phyloP scores from a whole-genome alignment of 2,329 filamentous ascomycete species.

The Fusarium verticillioides region DNA sequence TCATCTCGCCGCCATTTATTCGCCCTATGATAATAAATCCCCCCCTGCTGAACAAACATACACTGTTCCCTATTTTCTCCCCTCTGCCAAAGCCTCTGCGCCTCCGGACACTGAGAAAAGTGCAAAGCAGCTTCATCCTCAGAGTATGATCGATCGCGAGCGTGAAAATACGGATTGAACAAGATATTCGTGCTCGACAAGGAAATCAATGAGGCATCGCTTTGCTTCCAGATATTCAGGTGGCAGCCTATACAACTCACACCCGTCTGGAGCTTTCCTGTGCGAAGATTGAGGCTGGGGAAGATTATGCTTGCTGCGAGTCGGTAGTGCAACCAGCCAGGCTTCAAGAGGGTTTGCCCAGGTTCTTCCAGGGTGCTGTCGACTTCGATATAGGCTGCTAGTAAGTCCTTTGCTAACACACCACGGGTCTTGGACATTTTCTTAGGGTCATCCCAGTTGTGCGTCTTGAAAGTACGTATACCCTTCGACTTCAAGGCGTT shows the following conservation, averaged over 20 bases:
- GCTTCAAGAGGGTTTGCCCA: accelerated
- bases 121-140: background rate
- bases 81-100: background rate
- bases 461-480: background rate
- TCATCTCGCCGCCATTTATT: background rate
- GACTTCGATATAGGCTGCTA: accelerated
- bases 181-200: background rate
- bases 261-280: background rate
- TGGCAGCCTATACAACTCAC: slow-evolving; percentile 6
- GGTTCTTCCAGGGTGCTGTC: accelerated
- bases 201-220: accelerated
- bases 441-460: background rate
- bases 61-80: accelerated
- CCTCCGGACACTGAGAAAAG: background rate
- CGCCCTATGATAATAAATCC: accelerated
- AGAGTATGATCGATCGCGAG: background rate
- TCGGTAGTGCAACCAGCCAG: background rate
- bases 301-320: background rate
- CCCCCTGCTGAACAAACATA: accelerated
- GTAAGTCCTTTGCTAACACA: background rate
- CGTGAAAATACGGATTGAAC: accelerated
- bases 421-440: background rate
- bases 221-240: accelerated
- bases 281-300: background rate
- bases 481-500: accelerated